Evolutionary conservation across 495 filamentous ascomycete genomes (phyloP).

Genomic region (Hypoxylon perforatum): DNA sequence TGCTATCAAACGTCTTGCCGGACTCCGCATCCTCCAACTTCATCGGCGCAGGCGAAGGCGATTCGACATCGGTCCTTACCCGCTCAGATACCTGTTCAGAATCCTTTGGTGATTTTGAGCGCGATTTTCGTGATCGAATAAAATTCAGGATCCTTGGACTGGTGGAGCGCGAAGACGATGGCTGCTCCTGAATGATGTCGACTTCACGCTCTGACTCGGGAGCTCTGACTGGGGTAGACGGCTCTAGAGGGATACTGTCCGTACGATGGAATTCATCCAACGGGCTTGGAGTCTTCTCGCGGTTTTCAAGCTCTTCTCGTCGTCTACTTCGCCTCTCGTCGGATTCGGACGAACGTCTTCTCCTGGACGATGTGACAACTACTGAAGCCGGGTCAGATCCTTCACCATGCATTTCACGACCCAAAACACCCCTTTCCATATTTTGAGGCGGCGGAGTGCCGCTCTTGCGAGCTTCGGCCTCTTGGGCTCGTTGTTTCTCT

Average conservation of each 20-base stretch:
- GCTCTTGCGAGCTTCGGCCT: slow-evolving; percentile 50
- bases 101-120: slow-evolving; percentile 49
- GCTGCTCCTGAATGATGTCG: slow-evolving; percentile 13
- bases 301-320: slow-evolving; percentile 28
- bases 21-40: slow-evolving; percentile 52
- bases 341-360: slow-evolving; percentile 48
- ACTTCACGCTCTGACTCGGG: slow-evolving; percentile 14
- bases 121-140: slow-evolving; percentile 50
- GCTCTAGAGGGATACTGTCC: slow-evolving; percentile 46
- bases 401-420: slow-evolving; percentile 60
- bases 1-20: slow-evolving; percentile 52
- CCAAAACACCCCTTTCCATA: slow-evolving; percentile 64
- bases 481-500: slow-evolving; percentile 70
- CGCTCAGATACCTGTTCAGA: slow-evolving; percentile 28
- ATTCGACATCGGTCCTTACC: slow-evolving; percentile 23
- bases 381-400: slow-evolving; percentile 57
- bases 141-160: slow-evolving; percentile 44
- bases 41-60: slow-evolving; percentile 47
- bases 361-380: slow-evolving; percentile 59
- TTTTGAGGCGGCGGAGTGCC: slow-evolving; percentile 64
- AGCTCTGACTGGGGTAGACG: slow-evolving; percentile 28
- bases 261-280: slow-evolving; percentile 54
- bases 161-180: slow-evolving; percentile 34
- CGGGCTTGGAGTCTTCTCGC: slow-evolving; percentile 39
- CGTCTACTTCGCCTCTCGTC: slow-evolving; percentile 26